Evolutionary conservation across 2,329 filamentous ascomycete genomes (phyloP).

Genomic region (Aspergillus fumigatus): DNA sequence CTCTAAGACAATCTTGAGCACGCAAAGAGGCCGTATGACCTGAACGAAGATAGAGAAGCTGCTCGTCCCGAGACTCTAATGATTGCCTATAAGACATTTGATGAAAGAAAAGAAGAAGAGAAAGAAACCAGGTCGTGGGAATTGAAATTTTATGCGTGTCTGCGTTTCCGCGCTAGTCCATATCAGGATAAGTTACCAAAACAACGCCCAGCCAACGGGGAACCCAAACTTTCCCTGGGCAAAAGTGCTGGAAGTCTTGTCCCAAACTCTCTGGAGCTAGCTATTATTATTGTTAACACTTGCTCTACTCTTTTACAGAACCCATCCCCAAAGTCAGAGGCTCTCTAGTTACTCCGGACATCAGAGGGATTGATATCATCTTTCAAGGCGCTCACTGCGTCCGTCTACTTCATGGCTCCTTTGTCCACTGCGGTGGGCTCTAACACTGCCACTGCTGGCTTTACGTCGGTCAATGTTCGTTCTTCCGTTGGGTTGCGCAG

Average conservation of each 20-base stretch:
- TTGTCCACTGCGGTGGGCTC: constrained; percentile 32
- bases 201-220: background rate
- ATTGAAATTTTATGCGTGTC: constrained; percentile 23
- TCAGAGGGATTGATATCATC: background rate
- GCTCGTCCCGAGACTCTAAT: constrained; percentile 99
- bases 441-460: constrained; percentile 15
- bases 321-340: background rate
- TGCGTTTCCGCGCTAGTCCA: constrained; percentile 27
- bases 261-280: background rate
- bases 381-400: background rate
- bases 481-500: constrained; percentile 10
- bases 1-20: constrained; percentile 98
- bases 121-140: constrained; percentile 29
- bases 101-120: constrained; percentile 48
- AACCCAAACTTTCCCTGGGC: background rate
- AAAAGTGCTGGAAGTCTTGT: background rate
- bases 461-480: constrained; percentile 24
- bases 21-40: constrained; percentile 79
- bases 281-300: background rate
- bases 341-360: background rate
- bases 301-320: background rate
- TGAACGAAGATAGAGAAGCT: constrained; percentile 81
- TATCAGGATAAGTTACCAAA: constrained; percentile 6
- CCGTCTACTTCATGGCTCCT: constrained; percentile 34
- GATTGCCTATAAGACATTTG: constrained; percentile 70